Percentiles rank a stretch among this genome's conserved stretches.
These are phyloP conservation scores for Otatea glauca DNA, from an alignment of 176 grass and related monocot species.

Conservation along the genomic window DNA sequence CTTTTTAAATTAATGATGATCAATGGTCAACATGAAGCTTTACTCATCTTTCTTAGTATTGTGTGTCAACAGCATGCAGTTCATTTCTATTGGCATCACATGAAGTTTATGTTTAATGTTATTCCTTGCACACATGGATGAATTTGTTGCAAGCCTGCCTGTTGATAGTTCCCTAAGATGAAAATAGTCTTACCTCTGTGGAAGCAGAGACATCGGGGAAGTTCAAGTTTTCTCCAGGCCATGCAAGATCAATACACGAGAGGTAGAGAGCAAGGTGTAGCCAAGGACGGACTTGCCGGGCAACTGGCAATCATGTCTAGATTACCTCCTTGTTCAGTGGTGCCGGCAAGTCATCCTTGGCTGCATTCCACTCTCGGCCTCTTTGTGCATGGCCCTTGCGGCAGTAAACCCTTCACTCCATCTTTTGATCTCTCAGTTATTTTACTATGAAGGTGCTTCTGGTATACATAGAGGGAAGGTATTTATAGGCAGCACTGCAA, in stretches of 20 bases:
- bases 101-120: slow-evolving; percentile 11
- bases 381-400: slow-evolving; percentile 34
- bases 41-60: not conserved
- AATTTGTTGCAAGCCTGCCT: not conserved
- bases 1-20: slow-evolving; percentile 2
- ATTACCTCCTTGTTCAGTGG: not conserved
- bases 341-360: slow-evolving; percentile 58
- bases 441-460: slow-evolving; percentile 18
- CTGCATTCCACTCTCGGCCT: slow-evolving; percentile 4
- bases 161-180: too few species aligned
- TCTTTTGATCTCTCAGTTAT: not conserved
- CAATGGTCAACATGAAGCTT: not conserved
- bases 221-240: too few species aligned
- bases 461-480: slow-evolving; percentile 14
- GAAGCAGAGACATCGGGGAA: too few species aligned
- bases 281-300: slow-evolving; percentile 53
- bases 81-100: not conserved
- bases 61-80: not conserved
- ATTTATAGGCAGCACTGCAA: slow-evolving; percentile 36
- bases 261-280: slow-evolving; percentile 41
- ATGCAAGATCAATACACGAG: too few species aligned
- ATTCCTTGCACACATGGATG: not conserved
- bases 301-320: not conserved
- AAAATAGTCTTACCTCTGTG: too few species aligned
- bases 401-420: slow-evolving; percentile 36